Conservation (phyloP, 176 grass and related monocot species). For the Avena eriantha region DNA sequence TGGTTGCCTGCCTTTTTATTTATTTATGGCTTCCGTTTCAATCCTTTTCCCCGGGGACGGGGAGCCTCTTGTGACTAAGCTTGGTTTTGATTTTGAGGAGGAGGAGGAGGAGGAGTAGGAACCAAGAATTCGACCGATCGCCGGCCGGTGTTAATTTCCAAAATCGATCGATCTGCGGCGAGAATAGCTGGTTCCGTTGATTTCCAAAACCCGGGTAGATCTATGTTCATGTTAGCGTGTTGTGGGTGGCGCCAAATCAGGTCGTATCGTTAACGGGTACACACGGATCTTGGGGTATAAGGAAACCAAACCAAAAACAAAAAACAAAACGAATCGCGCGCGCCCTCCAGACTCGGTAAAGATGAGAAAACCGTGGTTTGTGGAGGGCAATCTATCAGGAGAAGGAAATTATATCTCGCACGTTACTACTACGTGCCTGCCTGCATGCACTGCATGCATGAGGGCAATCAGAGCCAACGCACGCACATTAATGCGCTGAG, state of each 20-base stretch:
- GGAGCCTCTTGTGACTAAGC: too few relatives aligned
- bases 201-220: not conserved
- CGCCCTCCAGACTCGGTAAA: not conserved
- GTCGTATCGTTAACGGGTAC: not conserved
- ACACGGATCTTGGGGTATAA: slow-evolving; percentile 1
- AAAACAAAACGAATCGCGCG: not conserved
- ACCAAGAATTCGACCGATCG: not conserved
- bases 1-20: not conserved
- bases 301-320: not conserved
- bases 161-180: not conserved
- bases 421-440: not conserved
- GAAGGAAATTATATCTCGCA: not conserved
- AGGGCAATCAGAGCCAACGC: too few relatives aligned
- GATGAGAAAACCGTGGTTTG: not conserved
- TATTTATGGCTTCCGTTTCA: not conserved
- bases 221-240: not conserved
- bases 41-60: not conserved
- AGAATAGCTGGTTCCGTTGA: not conserved
- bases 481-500: not conserved
- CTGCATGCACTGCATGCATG: not conserved
- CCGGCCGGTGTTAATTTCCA: not conserved
- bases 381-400: not conserved
- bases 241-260: slow-evolving; percentile 37
- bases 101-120: not conserved
- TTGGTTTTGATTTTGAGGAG: not conserved